Base-by-base conservation (phyloP, 352 stramenopile species). In the Globisporangium abappressorium region DNA sequence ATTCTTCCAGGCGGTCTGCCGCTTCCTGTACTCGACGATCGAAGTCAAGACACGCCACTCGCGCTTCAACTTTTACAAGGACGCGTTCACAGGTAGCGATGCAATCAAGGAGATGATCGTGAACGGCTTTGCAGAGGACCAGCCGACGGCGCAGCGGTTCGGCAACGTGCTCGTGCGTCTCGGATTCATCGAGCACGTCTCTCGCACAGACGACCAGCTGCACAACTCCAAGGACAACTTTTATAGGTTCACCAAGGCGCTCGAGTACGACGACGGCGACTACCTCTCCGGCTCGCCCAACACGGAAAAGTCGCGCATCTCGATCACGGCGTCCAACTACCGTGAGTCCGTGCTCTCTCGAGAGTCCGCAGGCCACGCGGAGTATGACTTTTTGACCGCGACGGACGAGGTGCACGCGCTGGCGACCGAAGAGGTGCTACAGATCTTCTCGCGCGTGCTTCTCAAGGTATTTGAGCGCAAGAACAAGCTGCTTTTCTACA, bases 401-500 rank as follows among this genome's bases (percentile, higher is more conserved):
- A 91, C 84, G 5, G 81, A 93, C 60, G 79, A 95, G 62, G 87
- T 92, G 15, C 83, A 94, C 64, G 85, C 88, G 34, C 76, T 95
- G 5, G 83, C 92, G 49, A 93, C 88, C n/a, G 88, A 94, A 54
- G 88, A 95, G 66, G 70, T 76, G 51, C 73, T 95, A 15, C 72
- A 76, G 7, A 74, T 93, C 51, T 38, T 94, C 20, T 71, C 84
- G 3, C 82, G 80, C 38, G 82, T 95, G 57, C 73, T 95, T 41
- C 79, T 88, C 75, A 92, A 89, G 61, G 77, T 93, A 43, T 93
- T 95, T 53, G 86, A 94, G 71, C 87, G 84, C 71, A 95, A 92
- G 70, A 94, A 94, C 82, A 95, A 95, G 62, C 58, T 95, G 56
- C 76, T 95, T 55, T 91, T 89, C 61, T 94, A 95, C 82, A 95